These are phyloP conservation scores for Rhynchosporium agropyri DNA, from an alignment of 2,329 filamentous ascomycete species.

Conservation along the genomic window DNA sequence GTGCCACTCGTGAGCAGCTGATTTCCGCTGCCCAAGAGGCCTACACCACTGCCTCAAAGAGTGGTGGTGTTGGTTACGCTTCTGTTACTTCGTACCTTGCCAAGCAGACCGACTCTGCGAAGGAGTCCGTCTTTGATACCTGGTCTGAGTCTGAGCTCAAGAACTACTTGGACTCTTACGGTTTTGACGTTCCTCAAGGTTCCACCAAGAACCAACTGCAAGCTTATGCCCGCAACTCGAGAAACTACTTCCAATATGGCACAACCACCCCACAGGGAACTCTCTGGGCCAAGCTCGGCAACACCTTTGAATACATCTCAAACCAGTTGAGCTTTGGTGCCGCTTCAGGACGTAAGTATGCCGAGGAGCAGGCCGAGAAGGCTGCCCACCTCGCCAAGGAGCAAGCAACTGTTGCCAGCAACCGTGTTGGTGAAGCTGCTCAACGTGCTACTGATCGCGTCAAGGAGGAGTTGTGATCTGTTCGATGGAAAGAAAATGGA, in stretches of 20 bases:
- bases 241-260: constrained; percentile 77
- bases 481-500: not conserved
- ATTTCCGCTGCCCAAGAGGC: constrained; percentile 64
- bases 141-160: constrained; percentile 74
- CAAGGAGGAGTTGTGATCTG: constrained; percentile 43
- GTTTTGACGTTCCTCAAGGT: constrained; percentile 50
- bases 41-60: constrained; percentile 61
- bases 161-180: constrained; percentile 78
- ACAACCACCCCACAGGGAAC: constrained; percentile 67
- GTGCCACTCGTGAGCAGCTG: constrained; percentile 72
- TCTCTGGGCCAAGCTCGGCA: constrained; percentile 63
- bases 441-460: constrained; percentile 41
- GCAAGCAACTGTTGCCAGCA: constrained; percentile 37
- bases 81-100: constrained; percentile 73
- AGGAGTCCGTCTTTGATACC: constrained; percentile 68
- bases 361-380: constrained; percentile 47
- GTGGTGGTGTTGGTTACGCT: constrained; percentile 61
- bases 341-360: constrained; percentile 49
- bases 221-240: constrained; percentile 71
- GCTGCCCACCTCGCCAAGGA: constrained; percentile 47
- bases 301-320: constrained; percentile 50
- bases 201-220: constrained; percentile 63
- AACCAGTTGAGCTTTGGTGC: constrained; percentile 53
- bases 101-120: constrained; percentile 65
- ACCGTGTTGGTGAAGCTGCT: constrained; percentile 44